Conservation (phyloP, 345 rosid genomes). For the Garcia nutans region DNA sequence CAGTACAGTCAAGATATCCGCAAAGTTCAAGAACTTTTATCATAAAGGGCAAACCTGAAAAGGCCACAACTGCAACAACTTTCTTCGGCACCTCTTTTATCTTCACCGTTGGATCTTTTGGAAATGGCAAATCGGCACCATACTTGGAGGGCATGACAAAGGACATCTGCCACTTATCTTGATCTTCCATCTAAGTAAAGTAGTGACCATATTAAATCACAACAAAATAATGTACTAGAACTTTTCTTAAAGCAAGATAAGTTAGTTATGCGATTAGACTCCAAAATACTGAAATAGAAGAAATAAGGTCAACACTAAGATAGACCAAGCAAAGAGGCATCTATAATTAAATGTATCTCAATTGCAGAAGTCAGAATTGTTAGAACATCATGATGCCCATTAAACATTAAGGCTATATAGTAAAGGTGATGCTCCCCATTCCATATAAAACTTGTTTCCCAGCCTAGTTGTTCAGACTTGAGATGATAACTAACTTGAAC, state of each 20-base stretch:
- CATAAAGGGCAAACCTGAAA: conserved; percentile 58
- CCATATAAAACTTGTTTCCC: background rate
- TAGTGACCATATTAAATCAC: conserved; percentile 4
- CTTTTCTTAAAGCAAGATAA: background rate
- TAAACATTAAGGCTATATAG: background rate
- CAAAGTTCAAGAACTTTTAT: background rate
- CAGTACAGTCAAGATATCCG: background rate
- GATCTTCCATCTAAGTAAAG: conserved; percentile 44
- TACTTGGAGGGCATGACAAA: conserved; percentile 89
- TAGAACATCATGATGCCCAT: background rate
- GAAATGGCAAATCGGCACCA: conserved; percentile 70
- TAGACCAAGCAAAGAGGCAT: background rate
- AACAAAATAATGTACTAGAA: background rate
- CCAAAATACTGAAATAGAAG: background rate
- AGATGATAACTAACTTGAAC: background rate
- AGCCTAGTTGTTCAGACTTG: background rate
- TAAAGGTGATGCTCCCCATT: background rate
- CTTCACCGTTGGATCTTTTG: conserved; percentile 71
- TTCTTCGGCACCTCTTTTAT: conserved; percentile 68
- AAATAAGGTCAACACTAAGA: background rate
- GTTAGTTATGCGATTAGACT: background rate
- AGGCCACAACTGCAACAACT: conserved; percentile 70
- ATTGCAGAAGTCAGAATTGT: background rate
- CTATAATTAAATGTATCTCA: background rate
- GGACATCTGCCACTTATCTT: conserved; percentile 85